Evolutionary conservation across 2,329 filamentous ascomycete species (phyloP).

Genomic region (Aspergillus ruber): DNA sequence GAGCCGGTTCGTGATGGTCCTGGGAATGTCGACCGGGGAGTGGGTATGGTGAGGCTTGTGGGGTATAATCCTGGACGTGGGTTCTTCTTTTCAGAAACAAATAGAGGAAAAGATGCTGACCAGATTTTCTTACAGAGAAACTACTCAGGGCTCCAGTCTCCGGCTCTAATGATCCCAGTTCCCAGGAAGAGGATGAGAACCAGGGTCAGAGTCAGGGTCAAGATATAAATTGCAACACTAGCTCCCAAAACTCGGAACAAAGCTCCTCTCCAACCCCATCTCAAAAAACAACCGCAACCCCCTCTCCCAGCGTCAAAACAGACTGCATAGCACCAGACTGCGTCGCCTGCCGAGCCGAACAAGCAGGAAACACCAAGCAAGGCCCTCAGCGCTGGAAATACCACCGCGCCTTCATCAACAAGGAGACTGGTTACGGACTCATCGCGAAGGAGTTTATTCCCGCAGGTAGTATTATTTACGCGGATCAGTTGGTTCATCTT

Average conservation of each 20-base stretch:
- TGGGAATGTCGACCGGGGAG: no score
- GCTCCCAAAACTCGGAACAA: no score
- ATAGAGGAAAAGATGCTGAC: background rate
- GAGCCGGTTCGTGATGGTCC: no score
- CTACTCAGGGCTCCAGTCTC: background rate
- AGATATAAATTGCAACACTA: no score
- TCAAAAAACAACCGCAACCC: no score
- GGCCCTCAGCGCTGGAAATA: background rate
- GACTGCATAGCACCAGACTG: background rate
- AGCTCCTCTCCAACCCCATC: no score
- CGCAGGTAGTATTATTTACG: constrained; percentile 6
- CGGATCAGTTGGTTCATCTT: constrained; percentile 4
- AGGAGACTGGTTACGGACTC: constrained; percentile 5
- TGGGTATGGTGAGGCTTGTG: background rate
- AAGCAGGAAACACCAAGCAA: background rate
- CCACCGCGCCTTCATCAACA: constrained; percentile 2
- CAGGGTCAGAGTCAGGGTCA: no score
- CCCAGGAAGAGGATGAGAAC: no score
- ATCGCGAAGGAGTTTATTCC: constrained; percentile 8
- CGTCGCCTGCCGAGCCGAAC: background rate
- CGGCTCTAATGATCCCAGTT: no score
- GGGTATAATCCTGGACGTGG: background rate
- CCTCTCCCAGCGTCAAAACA: no score
- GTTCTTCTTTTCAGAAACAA: background rate
- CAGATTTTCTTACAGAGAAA: no score